phyloP scores from a whole-genome alignment of 345 rosid species.

The Eutrema yunnanense region DNA sequence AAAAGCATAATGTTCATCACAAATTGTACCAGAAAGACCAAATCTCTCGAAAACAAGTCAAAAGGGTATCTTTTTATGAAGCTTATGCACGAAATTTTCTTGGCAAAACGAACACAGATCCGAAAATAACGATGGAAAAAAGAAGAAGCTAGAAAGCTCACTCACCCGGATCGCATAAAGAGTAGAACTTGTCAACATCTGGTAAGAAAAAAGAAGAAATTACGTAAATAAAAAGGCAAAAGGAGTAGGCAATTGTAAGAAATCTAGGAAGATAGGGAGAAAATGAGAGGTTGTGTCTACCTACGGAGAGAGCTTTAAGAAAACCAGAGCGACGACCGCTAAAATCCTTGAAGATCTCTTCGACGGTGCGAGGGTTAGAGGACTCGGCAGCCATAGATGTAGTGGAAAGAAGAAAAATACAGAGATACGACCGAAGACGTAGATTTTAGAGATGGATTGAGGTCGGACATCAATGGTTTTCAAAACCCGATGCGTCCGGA shows the following conservation, averaged over 20 bases:
- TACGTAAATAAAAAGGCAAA: background rate
- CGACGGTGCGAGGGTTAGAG: slow-evolving; percentile 65
- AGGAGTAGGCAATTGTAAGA: too few relatives aligned
- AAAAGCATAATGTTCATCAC: background rate
- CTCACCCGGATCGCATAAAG: slow-evolving; percentile 90
- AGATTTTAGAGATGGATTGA: slow-evolving; percentile 13
- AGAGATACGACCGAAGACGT: background rate
- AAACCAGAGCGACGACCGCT: slow-evolving; percentile 62
- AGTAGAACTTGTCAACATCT: slow-evolving; percentile 86
- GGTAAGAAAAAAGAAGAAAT: slow-evolving; percentile 6
- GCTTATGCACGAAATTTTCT: background rate
- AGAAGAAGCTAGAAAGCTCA: background rate
- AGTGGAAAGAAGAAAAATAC: background rate
- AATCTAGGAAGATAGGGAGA: background rate
- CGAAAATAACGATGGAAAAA: background rate
- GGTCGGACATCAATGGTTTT: slow-evolving; percentile 19
- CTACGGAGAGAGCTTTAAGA: slow-evolving; percentile 77
- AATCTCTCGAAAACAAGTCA: background rate
- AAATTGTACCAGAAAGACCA: background rate
- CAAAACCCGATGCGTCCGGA: slow-evolving; percentile 2
- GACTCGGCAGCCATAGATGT: slow-evolving; percentile 34
- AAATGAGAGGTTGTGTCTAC: slow-evolving; percentile 22
- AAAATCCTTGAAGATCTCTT: slow-evolving; percentile 78
- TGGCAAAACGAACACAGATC: background rate
- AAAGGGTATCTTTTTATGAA: background rate